phyloP scores from a whole-genome alignment of 495 filamentous ascomycete species.

The Neurospora africana region DNA sequence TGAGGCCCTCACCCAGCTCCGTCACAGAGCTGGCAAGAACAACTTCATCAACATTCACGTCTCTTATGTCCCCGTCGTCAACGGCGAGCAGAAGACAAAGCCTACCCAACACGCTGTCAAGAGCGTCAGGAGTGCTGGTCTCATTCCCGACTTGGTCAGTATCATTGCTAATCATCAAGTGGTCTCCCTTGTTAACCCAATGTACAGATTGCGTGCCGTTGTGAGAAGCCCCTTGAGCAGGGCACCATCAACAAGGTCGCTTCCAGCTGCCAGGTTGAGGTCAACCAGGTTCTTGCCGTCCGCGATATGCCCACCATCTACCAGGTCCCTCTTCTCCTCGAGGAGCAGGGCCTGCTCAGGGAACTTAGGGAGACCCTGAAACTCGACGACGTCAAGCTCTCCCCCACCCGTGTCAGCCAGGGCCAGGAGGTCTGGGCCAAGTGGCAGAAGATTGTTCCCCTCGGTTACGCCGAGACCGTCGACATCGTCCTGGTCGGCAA shows the following conservation, averaged over 20 bases:
- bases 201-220: conserved; percentile 77
- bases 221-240: conserved; percentile 58
- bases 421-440: conserved; percentile 59
- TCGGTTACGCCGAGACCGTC: conserved; percentile 46
- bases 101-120: conserved; percentile 87
- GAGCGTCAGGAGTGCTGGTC: conserved; percentile 65
- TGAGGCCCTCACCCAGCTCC: conserved; percentile 72
- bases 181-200: not conserved
- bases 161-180: not conserved
- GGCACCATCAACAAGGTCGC: conserved; percentile 82
- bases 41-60: conserved; percentile 87
- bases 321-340: conserved; percentile 83
- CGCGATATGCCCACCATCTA: conserved; percentile 80
- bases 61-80: conserved; percentile 56
- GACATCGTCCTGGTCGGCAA: conserved; percentile 86
- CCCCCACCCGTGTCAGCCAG: conserved; percentile 38
- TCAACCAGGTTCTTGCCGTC: conserved; percentile 73
- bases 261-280: conserved; percentile 70
- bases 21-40: conserved; percentile 56
- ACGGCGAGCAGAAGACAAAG: conserved; percentile 93
- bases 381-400: conserved; percentile 40
- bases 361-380: conserved; percentile 49
- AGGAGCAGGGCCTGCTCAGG: conserved; percentile 61
- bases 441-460: conserved; percentile 59
- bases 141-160: conserved; percentile 71